Conservation (phyloP, 306 rosid species). For the Quercus alba region DNA sequence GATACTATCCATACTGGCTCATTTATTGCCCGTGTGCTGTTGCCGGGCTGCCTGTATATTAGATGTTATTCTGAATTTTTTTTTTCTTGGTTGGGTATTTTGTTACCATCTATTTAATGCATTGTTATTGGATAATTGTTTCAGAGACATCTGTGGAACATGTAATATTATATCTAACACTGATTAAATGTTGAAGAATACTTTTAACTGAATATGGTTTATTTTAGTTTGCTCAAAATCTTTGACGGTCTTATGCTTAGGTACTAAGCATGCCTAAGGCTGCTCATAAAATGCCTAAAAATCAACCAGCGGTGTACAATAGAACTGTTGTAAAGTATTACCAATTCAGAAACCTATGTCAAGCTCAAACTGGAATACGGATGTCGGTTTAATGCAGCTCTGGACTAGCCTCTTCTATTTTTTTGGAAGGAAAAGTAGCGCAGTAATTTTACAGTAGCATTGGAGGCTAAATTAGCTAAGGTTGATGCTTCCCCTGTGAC, state of each 20-base stretch:
- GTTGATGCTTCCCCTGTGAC: too few relatives aligned
- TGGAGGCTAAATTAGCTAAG: too few relatives aligned
- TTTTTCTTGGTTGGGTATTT: not conserved
- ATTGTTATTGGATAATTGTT: slow-evolving; percentile 21
- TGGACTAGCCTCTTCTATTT: too few relatives aligned
- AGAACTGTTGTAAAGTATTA: not conserved
- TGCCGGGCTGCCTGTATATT: slow-evolving; percentile 32
- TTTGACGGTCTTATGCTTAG: not conserved
- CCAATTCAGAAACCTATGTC: too few relatives aligned
- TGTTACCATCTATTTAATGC: slow-evolving; percentile 29
- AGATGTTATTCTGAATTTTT: slow-evolving; percentile 16
- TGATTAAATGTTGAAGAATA: slow-evolving; percentile 4
- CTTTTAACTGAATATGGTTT: not conserved
- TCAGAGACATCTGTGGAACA: slow-evolving; percentile 3
- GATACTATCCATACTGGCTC: slow-evolving; percentile 24
- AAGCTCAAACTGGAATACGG: not conserved
- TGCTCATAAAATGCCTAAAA: not conserved
- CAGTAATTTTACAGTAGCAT: too few relatives aligned
- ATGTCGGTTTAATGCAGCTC: not conserved
- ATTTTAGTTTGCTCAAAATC: not conserved
- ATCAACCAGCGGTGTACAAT: not conserved
- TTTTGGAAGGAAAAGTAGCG: too few relatives aligned
- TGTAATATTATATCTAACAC: not conserved
- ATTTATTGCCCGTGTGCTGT: slow-evolving; percentile 4
- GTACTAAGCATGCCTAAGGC: not conserved